phyloP scores from a whole-genome alignment of 2,329 filamentous ascomycete species.

The Ophiostoma pallidulum region DNA sequence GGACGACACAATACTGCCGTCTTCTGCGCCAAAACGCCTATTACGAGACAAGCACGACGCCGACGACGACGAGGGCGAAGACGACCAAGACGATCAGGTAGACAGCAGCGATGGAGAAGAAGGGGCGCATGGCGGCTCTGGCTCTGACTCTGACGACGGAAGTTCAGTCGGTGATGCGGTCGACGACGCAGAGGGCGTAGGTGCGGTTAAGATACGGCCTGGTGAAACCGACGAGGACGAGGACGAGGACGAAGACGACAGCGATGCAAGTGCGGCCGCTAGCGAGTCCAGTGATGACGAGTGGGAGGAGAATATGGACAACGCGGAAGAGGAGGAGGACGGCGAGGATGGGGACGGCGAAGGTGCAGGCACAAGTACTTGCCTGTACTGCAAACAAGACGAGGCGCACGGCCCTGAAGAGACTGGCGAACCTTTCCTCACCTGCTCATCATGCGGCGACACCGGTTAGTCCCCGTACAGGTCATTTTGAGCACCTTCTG shows the following conservation, averaged over 20 bases:
- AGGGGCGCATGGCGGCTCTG: slow-evolving; percentile 21
- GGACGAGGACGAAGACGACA: slow-evolving; percentile 26
- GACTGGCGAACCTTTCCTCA: slow-evolving; percentile 69
- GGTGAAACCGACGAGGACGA: slow-evolving; percentile 40
- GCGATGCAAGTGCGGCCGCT: slow-evolving; percentile 31
- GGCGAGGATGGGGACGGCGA: slow-evolving; percentile 64
- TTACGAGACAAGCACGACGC: slow-evolving; percentile 20
- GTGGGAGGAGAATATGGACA: slow-evolving; percentile 48
- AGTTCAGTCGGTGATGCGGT: slow-evolving; percentile 29
- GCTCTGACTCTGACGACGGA: slow-evolving; percentile 18
- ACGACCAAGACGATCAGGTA: slow-evolving; percentile 20
- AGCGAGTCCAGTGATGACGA: slow-evolving; percentile 42
- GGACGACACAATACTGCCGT: slow-evolving; percentile 11
- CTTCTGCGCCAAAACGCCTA: slow-evolving; percentile 13
- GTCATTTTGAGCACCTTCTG: too few species aligned
- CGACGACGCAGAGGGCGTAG: slow-evolving; percentile 44
- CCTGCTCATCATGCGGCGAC: slow-evolving; percentile 69
- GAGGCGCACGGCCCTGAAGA: slow-evolving; percentile 76
- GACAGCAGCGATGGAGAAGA: slow-evolving; percentile 26
- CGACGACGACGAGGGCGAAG: slow-evolving; percentile 22
- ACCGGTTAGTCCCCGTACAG: slow-evolving; percentile 54
- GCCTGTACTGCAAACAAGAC: slow-evolving; percentile 71
- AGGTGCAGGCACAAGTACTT: slow-evolving; percentile 35
- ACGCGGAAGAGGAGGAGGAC: slow-evolving; percentile 33
- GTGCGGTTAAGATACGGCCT: slow-evolving; percentile 47